Evolutionary conservation across 257 asterid species (phyloP), one percentile per base, ranked within the genome.

Genomic region (Nicotiana attenuata): DNA sequence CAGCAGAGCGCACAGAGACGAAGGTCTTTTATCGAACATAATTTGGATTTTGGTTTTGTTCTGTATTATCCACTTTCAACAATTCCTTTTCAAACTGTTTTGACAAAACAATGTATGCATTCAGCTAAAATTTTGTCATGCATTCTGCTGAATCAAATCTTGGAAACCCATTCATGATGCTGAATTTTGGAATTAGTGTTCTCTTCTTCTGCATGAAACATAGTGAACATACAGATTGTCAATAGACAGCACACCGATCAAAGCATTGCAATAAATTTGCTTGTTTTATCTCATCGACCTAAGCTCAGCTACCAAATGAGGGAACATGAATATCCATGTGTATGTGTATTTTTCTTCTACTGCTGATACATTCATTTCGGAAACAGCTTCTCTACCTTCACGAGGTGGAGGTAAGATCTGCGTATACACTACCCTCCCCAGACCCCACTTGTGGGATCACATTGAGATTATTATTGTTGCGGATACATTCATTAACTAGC

Each of bases 1-100:
- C 90, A 91, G 89, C 86, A 83, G 53, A 75, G 94, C 86, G 67
- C 61, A 81, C 65, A 87, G 65, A 66, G 80, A 50, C 28, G 13
- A 81, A 67, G 90, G 80, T 76, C 77, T 69, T 75, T 56, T 82
- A 64, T 41, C 17, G 10, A 73, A 78, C 79, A 83, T 80, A 81
- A 38, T 45, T 7, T 87, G 76, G 84, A 78, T 68, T 60, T 26
- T 80, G 24, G 50, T 87, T 78, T 63, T 82, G 67, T 31, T 87
- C 47, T 35, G 65, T 81, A 31, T 85, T 33, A 75, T 65, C 85
- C 63, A 61, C 64, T 84, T 83, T 66, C 76, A 20, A 75, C 61
- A 77, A n/a, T 53, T 71, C 67, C 68, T 19, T 77, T 24, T 16
- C 17, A 53, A 55, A 19, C 41, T 80, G 60, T 3, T 22, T 4